phyloP scores from a whole-genome alignment of 148 eudicot genomes.

The Tetragonia tetragonoides region DNA sequence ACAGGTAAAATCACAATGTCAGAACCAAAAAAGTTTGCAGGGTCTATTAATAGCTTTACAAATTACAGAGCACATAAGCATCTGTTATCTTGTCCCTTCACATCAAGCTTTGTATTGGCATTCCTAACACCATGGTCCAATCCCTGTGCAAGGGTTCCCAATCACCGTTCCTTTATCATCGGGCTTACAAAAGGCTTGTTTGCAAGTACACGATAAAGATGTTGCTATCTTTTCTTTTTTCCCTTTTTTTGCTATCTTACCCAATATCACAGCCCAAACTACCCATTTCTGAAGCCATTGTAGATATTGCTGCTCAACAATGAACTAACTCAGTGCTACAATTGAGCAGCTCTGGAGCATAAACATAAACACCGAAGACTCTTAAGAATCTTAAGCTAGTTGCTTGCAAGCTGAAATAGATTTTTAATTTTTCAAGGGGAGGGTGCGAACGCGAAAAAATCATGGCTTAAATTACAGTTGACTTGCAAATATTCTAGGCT shows the following conservation, averaged over 20 bases:
- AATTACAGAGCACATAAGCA: too few relatives aligned
- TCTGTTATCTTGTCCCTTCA: too few relatives aligned
- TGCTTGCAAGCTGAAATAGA: neutral
- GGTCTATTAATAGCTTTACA: too few relatives aligned
- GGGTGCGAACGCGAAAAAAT: too few relatives aligned
- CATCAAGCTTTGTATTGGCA: too few relatives aligned
- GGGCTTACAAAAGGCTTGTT: neutral
- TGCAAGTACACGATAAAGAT: neutral
- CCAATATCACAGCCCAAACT: neutral
- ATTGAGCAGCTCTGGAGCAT: neutral
- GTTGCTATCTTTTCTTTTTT: too few relatives aligned
- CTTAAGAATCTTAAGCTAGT: neutral
- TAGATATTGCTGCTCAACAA: neutral
- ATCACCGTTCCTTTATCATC: neutral
- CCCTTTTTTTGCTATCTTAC: too few relatives aligned
- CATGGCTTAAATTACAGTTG: too few relatives aligned
- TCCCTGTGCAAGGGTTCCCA: neutral
- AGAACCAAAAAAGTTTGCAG: too few relatives aligned
- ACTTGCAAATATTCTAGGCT: too few relatives aligned
- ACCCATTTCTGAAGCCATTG: neutral
- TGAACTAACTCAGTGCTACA: conserved; percentile 3
- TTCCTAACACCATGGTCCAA: neutral
- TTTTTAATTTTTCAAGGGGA: neutral
- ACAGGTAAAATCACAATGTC: too few relatives aligned
- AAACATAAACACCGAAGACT: neutral